phyloP scores from a whole-genome alignment of 2,329 filamentous ascomycete genomes.

The Falciphora oryzae region DNA sequence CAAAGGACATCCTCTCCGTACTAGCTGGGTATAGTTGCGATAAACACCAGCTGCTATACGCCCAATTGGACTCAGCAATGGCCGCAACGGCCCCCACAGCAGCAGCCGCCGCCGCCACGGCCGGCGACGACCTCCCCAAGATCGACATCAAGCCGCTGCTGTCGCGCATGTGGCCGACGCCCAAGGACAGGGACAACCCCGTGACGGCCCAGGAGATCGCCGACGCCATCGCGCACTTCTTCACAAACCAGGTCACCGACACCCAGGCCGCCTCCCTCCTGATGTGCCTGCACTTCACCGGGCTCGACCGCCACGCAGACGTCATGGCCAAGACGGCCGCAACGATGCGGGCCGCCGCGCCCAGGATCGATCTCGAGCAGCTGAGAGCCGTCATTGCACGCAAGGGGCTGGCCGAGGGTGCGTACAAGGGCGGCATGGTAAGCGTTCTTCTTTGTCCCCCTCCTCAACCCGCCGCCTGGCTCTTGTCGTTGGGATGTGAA shows the following conservation, averaged over 20 bases:
- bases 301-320: constrained; percentile 74
- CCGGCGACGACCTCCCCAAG: constrained; percentile 13
- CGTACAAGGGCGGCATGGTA: constrained; percentile 79
- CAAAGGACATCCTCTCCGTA: not conserved
- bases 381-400: constrained; percentile 56
- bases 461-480: no score
- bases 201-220: constrained; percentile 80
- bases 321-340: constrained; percentile 80
- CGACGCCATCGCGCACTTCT: constrained; percentile 78
- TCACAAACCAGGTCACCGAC: constrained; percentile 76
- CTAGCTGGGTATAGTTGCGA: not conserved
- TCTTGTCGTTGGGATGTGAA: not conserved
- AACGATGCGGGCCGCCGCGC: constrained; percentile 77
- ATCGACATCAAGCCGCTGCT: constrained; percentile 66
- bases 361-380: constrained; percentile 58
- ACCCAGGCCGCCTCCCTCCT: constrained; percentile 83
- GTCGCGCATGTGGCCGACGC: constrained; percentile 63
- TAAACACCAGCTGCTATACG: not conserved
- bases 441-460: constrained; percentile 26
- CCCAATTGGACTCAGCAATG: not conserved
- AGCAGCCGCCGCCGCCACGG: not conserved
- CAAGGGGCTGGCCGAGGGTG: constrained; percentile 60
- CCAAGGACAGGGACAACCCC: constrained; percentile 27
- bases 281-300: constrained; percentile 87
- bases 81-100: constrained; percentile 1